phyloP scores from a whole-genome alignment of 768 basidiomycete genomes.

The Boletales sp. region DNA sequence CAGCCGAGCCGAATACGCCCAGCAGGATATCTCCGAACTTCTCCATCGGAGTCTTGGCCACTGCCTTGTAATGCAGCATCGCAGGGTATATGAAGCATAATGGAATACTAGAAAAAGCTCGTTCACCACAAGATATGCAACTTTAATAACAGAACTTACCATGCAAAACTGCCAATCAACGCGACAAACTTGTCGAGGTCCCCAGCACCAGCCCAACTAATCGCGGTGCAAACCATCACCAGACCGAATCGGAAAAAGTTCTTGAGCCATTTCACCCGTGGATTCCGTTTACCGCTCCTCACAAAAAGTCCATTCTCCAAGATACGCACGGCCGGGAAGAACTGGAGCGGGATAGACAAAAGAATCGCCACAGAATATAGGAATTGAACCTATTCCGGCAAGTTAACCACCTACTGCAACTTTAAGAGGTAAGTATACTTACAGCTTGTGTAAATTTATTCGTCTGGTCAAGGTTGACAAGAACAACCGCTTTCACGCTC shows the following conservation, averaged over 20 bases:
- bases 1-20: conserved; percentile 69
- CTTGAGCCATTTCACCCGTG: conserved; percentile 93
- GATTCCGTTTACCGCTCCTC: conserved; percentile 77
- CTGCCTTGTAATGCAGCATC: conserved; percentile 88
- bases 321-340: conserved; percentile 97
- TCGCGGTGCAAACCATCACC: conserved; percentile 74
- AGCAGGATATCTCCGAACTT: conserved; percentile 69
- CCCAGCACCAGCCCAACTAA: conserved; percentile 78
- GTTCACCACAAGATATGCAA: conserved; percentile 5
- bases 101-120: conserved; percentile 60
- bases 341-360: conserved; percentile 88
- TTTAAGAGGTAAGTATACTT: conserved; percentile 30
- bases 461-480: conserved; percentile 85
- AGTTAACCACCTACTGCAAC: background rate
- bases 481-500: conserved; percentile 86
- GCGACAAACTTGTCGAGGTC: conserved; percentile 97
- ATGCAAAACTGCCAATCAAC: conserved; percentile 90
- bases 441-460: conserved; percentile 88
- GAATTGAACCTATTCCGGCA: conserved; percentile 60
- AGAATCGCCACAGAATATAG: conserved; percentile 91
- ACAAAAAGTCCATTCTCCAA: conserved; percentile 94
- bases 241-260: conserved; percentile 78
- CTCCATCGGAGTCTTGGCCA: conserved; percentile 64
- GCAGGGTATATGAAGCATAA: conserved; percentile 93
- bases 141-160: conserved; percentile 46